phyloP scores from a whole-genome alignment of 495 filamentous ascomycete genomes.

The Pseudomonodictys pantanalensis region DNA sequence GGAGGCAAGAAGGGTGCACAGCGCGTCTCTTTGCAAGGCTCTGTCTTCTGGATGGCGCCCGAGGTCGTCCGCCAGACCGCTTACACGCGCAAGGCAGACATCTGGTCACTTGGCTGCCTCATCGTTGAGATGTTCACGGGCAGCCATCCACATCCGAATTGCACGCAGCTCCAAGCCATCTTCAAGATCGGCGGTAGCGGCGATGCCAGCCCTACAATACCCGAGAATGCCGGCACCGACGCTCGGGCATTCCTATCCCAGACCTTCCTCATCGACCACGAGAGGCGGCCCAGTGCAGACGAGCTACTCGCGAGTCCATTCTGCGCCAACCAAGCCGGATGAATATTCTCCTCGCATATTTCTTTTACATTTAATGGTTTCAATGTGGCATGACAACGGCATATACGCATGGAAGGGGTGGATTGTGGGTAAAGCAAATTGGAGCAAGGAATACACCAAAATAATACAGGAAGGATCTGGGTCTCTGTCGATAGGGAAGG shows the following conservation, averaged over 20 bases:
- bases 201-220: constrained; percentile 84
- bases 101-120: constrained; percentile 95
- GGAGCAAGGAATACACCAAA: background rate
- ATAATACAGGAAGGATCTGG: too few relatives aligned
- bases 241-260: constrained; percentile 79
- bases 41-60: constrained; percentile 99
- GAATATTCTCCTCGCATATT: background rate
- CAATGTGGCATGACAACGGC: constrained; percentile 23
- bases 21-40: constrained; percentile 90
- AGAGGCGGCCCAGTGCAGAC: constrained; percentile 85
- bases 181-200: constrained; percentile 88
- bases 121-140: constrained; percentile 99
- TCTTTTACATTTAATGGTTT: constrained; percentile 12
- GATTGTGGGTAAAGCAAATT: constrained; percentile 2
- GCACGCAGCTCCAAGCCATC: constrained; percentile 94
- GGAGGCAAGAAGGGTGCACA: constrained; percentile 54
- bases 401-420: constrained; percentile 21
- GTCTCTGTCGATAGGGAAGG: too few relatives aligned
- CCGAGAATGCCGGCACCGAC: constrained; percentile 79
- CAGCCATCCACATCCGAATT: constrained; percentile 93
- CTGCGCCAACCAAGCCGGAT: constrained; percentile 32
- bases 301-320: constrained; percentile 82
- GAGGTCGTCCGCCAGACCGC: constrained; percentile 97
- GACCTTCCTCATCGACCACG: constrained; percentile 94
- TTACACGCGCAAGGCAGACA: constrained; percentile 98